Conservation (phyloP, 169 alveolate genomes). For the Plasmodium knowlesi region DNA sequence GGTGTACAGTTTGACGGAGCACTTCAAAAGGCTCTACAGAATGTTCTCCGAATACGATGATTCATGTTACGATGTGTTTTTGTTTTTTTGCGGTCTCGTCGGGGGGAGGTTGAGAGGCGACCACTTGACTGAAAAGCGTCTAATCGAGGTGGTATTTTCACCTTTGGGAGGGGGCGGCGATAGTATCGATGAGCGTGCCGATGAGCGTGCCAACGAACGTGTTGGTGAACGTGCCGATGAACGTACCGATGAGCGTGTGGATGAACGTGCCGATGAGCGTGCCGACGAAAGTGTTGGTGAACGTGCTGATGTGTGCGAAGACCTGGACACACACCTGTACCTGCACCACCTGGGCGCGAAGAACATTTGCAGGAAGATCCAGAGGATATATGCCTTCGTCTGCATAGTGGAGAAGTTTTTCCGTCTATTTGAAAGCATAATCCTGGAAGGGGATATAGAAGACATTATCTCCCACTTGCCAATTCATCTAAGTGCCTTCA, state of each 20-base stretch:
- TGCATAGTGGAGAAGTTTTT: slow-evolving; percentile 25
- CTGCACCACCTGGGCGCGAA: slow-evolving; percentile 12
- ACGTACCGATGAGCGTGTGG: no score
- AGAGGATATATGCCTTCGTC: slow-evolving; percentile 26
- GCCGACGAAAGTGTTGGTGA: background rate
- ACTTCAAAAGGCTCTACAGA: slow-evolving; percentile 21
- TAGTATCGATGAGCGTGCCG: background rate
- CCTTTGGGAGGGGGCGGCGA: background rate
- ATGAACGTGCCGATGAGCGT: no score
- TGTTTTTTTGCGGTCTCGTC: slow-evolving; percentile 25
- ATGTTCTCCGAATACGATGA: slow-evolving; percentile 29
- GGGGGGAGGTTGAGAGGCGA: background rate
- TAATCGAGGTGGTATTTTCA: background rate
- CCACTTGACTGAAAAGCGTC: background rate
- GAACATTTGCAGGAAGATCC: background rate
- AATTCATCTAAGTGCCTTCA: slow-evolving; percentile 41
- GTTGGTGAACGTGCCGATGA: no score
- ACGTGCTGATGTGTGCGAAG: background rate
- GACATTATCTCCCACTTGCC: slow-evolving; percentile 25
- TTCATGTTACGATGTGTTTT: slow-evolving; percentile 34
- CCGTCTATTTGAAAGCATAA: slow-evolving; percentile 21
- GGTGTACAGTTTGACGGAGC: background rate
- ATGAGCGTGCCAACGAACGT: background rate
- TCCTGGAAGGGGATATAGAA: slow-evolving; percentile 16
- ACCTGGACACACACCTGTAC: slow-evolving; percentile 20